Evolutionary conservation across 2,329 filamentous ascomycete genomes (phyloP).

Genomic region (Ampelomyces quisqualis): DNA sequence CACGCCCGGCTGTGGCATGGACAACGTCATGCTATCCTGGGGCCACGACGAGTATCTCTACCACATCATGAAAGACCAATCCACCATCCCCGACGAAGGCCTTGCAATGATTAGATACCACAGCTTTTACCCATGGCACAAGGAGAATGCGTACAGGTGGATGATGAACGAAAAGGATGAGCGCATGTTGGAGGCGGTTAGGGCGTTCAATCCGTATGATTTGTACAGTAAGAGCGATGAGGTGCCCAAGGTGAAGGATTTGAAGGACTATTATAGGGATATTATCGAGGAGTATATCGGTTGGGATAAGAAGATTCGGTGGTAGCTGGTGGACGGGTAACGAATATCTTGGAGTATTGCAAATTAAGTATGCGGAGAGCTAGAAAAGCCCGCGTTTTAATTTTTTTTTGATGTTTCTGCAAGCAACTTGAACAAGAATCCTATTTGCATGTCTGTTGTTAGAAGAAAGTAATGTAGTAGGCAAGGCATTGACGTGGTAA

Average conservation of each 20-base stretch:
- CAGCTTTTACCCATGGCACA: conserved; percentile 91
- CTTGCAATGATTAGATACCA: conserved; percentile 94
- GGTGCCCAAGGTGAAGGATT: conserved; percentile 70
- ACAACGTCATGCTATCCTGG: conserved; percentile 89
- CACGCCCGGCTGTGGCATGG: conserved; percentile 72
- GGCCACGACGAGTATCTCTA: conserved; percentile 89
- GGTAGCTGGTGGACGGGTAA: conserved; percentile 52
- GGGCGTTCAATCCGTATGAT: conserved; percentile 89
- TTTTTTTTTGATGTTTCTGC: too few species aligned
- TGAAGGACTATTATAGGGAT: conserved; percentile 77
- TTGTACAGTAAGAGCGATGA: conserved; percentile 89
- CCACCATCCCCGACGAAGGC: conserved; percentile 73
- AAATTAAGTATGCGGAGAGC: conserved; percentile 10
- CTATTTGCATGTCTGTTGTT: too few species aligned
- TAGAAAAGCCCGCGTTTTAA: conserved; percentile 13
- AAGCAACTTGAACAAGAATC: too few species aligned
- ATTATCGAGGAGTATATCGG: conserved; percentile 72
- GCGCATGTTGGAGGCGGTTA: conserved; percentile 76
- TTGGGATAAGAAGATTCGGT: conserved; percentile 66
- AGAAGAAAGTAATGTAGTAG: too few species aligned
- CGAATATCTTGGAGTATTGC: conserved; percentile 6
- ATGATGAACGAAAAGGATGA: conserved; percentile 83
- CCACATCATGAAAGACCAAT: conserved; percentile 81
- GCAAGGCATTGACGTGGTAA: too few species aligned
- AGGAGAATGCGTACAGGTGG: conserved; percentile 73